Evolutionary conservation across 768 basidiomycete genomes (phyloP), one percentile per base, ranked within the genome.

Genomic region (Trametes elegans): DNA sequence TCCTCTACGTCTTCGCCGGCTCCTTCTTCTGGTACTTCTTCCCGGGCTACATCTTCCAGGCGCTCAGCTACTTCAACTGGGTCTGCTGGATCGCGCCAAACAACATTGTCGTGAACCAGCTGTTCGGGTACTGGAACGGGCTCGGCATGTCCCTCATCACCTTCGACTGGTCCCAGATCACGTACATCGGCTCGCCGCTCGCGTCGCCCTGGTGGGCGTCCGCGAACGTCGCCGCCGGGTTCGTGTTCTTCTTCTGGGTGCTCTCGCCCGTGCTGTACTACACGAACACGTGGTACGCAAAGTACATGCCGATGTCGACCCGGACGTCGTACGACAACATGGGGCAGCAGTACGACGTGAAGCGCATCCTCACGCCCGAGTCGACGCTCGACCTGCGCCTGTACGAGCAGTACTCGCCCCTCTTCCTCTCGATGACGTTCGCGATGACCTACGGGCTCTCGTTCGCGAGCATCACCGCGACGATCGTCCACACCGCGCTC

Each of bases 121-220:
- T 91, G 64, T 91, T 92, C 59, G 89, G 90, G 34, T 82, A 82
- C 53, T 60, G 63, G 11, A 49, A 54, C 23, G 64, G 64, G n/a
- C 48, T 69, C 19, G 63, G 68, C 7, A 88, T 90, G 85, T 83
- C 85, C 58, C 65, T 88, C 57, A 67, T 90, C 63, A 88, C 88
- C 31, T 89, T 93, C 66, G 90, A 92, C 61, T 93, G 90, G 90
- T 74, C 84, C 2, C 55, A 88, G 68, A 82, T 87, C 56, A 79
- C 84, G 5, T 88, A 84, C 64, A 83, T 82, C 49, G 81, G 81
- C 13, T 82, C 81, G 27, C 90, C 90, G 0, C 81, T 92, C 40
- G 83, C 86, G 8, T 83, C 86, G 13, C 90, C 90, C 1, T 92
- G 88, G 87, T 90, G 87, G 87, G 87, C 87, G 2, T 81, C 84